Evolutionary conservation across 805 yeast genomes (phyloP).

Genomic region (Yamadazyma phyllophila): DNA sequence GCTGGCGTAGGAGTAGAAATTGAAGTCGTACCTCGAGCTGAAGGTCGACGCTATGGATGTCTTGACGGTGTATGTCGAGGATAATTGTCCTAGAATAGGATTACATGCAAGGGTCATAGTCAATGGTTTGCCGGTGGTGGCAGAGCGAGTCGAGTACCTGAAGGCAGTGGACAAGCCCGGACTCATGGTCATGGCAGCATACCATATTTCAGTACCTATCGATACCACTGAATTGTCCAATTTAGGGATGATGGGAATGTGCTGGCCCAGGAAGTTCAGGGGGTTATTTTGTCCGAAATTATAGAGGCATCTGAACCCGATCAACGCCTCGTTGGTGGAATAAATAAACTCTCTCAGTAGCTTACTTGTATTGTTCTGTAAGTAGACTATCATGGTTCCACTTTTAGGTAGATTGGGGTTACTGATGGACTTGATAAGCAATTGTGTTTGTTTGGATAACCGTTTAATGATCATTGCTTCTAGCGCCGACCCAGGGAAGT

Average conservation of each 20-base stretch:
- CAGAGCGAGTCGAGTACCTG: conserved; percentile 80
- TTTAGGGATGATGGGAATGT: conserved; percentile 38
- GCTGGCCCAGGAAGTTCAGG: conserved; percentile 29
- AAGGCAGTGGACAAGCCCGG: conserved; percentile 88
- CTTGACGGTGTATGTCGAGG: conserved; percentile 83
- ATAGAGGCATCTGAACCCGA: conserved; percentile 79
- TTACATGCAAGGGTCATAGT: conserved; percentile 84
- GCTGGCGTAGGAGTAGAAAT: conserved; percentile 85
- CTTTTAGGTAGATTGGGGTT: conserved; percentile 54
- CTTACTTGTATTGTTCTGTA: conserved; percentile 64
- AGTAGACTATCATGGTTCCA: conserved; percentile 61
- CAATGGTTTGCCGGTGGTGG: conserved; percentile 84
- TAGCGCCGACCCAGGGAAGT: conserved; percentile 78
- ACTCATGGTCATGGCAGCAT: conserved; percentile 76
- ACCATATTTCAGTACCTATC: conserved; percentile 86
- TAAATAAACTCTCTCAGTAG: conserved; percentile 72
- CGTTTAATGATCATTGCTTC: conserved; percentile 84
- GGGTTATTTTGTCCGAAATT: conserved; percentile 45
- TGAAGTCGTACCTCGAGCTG: conserved; percentile 84
- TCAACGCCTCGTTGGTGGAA: conserved; percentile 77
- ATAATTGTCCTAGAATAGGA: conserved; percentile 85
- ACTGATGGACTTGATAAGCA: conserved; percentile 73
- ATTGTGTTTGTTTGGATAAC: conserved; percentile 56
- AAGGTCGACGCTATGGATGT: conserved; percentile 75
- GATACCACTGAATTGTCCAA: conserved; percentile 65